Evolutionary conservation across 2,329 filamentous ascomycete genomes (phyloP).

Genomic region (Trichoderma sp.): DNA sequence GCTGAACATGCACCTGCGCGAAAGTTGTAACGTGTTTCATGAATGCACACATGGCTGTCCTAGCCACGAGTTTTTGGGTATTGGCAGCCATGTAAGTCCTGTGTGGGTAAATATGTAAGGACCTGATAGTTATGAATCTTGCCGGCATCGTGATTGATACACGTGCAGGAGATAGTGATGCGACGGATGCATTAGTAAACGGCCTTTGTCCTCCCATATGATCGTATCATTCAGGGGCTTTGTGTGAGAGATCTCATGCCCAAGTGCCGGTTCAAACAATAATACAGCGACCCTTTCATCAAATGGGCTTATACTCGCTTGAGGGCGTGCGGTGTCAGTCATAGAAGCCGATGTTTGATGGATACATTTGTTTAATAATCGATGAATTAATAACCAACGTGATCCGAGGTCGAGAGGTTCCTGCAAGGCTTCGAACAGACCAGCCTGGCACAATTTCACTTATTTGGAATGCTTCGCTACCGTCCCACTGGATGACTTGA

Average conservation of each 20-base stretch:
- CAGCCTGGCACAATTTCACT: neutral
- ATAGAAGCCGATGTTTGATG: neutral
- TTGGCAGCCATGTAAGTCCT: neutral
- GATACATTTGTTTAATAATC: neutral
- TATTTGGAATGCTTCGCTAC: neutral
- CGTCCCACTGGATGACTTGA: neutral
- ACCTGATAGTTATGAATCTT: neutral
- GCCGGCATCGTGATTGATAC: neutral
- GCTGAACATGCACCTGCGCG: neutral
- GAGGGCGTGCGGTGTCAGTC: neutral
- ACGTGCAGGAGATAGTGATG: neutral
- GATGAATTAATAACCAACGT: neutral
- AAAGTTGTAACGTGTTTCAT: neutral
- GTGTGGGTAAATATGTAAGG: neutral
- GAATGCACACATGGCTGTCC: neutral
- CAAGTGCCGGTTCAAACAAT: neutral
- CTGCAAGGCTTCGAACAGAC: neutral
- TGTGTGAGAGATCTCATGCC: neutral
- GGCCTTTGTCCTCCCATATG: neutral
- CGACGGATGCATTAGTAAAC: neutral
- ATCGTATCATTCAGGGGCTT: neutral
- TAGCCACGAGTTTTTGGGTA: neutral
- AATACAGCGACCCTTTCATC: neutral
- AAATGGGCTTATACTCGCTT: neutral
- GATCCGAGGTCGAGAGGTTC: conserved; percentile 7